Base-by-base conservation (phyloP, 768 basidiomycete species). In the Tricholoma saponaceum region DNA sequence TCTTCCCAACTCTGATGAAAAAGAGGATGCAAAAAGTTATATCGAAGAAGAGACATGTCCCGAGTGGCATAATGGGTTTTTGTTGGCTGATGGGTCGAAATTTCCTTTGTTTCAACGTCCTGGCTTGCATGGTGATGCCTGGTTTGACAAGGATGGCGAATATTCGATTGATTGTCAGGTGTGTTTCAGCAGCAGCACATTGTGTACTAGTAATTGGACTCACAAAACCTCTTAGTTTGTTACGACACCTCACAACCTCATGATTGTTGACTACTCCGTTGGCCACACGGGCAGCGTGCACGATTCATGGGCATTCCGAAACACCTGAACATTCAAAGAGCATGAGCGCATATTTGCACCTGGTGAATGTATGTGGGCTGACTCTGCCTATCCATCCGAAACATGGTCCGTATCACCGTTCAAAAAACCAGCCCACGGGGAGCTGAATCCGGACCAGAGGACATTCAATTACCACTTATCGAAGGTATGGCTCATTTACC, bases 21-120 rank as follows among this genome's bases (percentile, higher is more conserved):
- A 44, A 44, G 43, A 44, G 22, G 43, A 20, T 16, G 18, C 43
- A 44, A 44, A 44, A 44, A 16, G n/a, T 23, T 44, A 44, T 44
- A 23, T 44, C 8, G 43, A 20, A 22, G 22, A 44, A 16, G 20
- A 57, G 9, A 44, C 28, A 20, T 54, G 58, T 46, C 55, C 54
- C 7, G 43, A 44, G 22, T 44, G 43, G 43, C 22, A 61, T 13
- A 58, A 69, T n/a, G 67, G 67, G 2, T 69, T 55, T 54, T 43
- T 67, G 14, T 62, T 62, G 41, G 41, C 41, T 5, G 41, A 43
- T 43, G 41, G 41, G 41, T 43, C 65, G 1, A 62, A 59, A 35
- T 52, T 70, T 44, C 53, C 58, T 16, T 60, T 70, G 5, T 66
- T 60, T 56, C 55, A 66, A 44, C 60, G 41, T 32, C 68, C 70